Evolutionary conservation across 2,329 filamentous ascomycete genomes (phyloP), one percentile per base, ranked within the genome.

Genomic region (Penicillium rolfsii): DNA sequence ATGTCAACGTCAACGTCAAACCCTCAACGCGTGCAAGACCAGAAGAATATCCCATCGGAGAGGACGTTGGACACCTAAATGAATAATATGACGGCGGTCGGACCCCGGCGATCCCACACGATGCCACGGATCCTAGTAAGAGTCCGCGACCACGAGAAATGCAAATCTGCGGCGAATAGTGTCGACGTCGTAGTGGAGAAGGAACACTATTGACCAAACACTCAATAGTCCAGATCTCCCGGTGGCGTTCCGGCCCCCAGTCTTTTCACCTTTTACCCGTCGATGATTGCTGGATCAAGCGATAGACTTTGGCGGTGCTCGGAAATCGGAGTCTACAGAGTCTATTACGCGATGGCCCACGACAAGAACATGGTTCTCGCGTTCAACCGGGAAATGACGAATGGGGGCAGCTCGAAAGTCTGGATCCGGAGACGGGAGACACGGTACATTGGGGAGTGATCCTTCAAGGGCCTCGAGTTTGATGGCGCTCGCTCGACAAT

Each of bases 161-260:
- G 26, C 36, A 58, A 26, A 33, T 33, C 30, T 11, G 45, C 50
- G 33, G 46, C 14, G 30, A 57, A 11, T 26, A 14, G 28, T 57
- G 40, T 46, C 30, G 16, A 52, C 19, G 19, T 22, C 19, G 57
- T 57, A 16, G 19, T n/a, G 60, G 57, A 56, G 53, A 12, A 12
- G 14, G 9, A 59, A 41, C 49, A 38, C 54, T 60, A 62, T 60
- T 55, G 57, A 62, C 56, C 57, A 57, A 35, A 28, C 26, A 16
- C 24, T 46, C 53, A 60, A 54, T 57, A 60, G 57, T 43, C 48
- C 30, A 50, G n/a, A 22, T 3, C 22, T 53, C 22, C 33, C 35
- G 46, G 28, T 28, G 19, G n/a, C 9, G 2, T 30, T 26, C 12
- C 22, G 45, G 26, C 6, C 14, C 19, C 45, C 26, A 16, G 16